Base-by-base conservation (phyloP, 805 yeast species). In the Lipomyces oligophaga region DNA sequence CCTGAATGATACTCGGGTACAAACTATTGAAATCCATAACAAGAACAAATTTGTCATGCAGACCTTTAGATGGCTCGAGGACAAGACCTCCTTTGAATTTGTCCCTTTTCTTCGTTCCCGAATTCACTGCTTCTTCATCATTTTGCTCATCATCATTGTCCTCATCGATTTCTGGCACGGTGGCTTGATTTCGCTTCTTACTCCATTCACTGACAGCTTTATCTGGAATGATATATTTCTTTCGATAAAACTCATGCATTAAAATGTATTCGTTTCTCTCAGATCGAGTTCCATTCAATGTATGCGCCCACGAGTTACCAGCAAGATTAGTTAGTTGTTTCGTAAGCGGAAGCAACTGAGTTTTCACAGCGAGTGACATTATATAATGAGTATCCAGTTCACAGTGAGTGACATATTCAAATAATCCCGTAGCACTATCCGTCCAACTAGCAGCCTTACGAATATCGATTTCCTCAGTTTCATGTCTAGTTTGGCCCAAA, bases 21-120 rank as follows among this genome's bases (percentile, higher is more conserved):
- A 93, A 76, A 39, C 96, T 87, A 69, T 93, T 93, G 81, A 93
- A 93, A 69, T 93, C 98, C 97, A 93, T 89, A 19, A 93, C 98
- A 53, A 93, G 68, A 2, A 88, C 77, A 63, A 83, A 85, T 56
- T 86, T 83, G 62, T 86, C 87, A 63, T 90, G 96, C 33, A 93
- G 71, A 1, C 98, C 98, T 63, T 83, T 87, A 60, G 85, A 96
- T 0, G 98, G 98, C 55, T 93, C 98, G 66, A 93, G 86, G 25
- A 93, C 98, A 55, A 87, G 74, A 64, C 98, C 96, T 73, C 96
- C 96, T 63, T 84, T 85, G 63, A 70, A 87, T 62, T 85, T 85
- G 15, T 87, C 81, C 63, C 81, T 83, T 60, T 79, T 78, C 4
- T 80, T 75, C 68, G 27, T 76, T 74, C 52, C 18, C 10, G 41